Base-by-base conservation (phyloP, 2,329 filamentous ascomycete genomes). In the Septoria linicola region DNA sequence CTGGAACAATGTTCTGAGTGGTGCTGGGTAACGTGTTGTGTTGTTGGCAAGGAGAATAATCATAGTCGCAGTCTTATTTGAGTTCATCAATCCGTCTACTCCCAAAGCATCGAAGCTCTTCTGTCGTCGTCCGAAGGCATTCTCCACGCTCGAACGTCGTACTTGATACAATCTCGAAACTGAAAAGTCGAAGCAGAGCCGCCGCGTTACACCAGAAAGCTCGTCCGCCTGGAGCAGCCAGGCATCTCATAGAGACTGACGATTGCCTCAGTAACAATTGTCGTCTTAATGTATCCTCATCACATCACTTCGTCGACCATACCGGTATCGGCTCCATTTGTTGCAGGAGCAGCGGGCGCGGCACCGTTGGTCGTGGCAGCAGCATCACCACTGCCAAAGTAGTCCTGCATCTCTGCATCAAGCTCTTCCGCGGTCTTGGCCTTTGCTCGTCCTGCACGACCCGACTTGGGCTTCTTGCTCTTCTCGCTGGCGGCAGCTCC, bases 401-500 rank as follows among this genome's bases (percentile, higher is more conserved):
- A 99, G 72, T 97, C 93, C 16, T 83, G 85, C 93, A 99, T 99
- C 72, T 99, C 93, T 3, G 89, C 90, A 70, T 99, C 93, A 20
- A 99, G 83, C 75, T 99, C 91, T 69, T 96, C 92, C 1, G 87
- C 84, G 0, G 90, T 95, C 87, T 97, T 97, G 76, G 78, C 74
- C 73, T 83, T 95, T 78, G 66, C 84, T 74, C 61, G 86, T 79
- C 64, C 86, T 59, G 79, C 76, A 65, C 76, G 85, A 61, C 84
- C 83, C 35, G 73, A 68, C 78, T 80, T 66, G 71, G 79, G 79
- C 64, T 73, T 72, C 58, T 73, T 75, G 37, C 72, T 76, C 53
- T 76, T 76, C 30, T 49, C 41, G 14, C 32, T 30, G 20, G 34
- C 41, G 41, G 73, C 71, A 39, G 68, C 77, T 78, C 44, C 70